A percentile compares a stretch with the other conserved stretches of the same genome.
phyloP scores from a whole-genome alignment of 2,329 filamentous ascomycete genomes.

The Raffaelea ambrosiae region DNA sequence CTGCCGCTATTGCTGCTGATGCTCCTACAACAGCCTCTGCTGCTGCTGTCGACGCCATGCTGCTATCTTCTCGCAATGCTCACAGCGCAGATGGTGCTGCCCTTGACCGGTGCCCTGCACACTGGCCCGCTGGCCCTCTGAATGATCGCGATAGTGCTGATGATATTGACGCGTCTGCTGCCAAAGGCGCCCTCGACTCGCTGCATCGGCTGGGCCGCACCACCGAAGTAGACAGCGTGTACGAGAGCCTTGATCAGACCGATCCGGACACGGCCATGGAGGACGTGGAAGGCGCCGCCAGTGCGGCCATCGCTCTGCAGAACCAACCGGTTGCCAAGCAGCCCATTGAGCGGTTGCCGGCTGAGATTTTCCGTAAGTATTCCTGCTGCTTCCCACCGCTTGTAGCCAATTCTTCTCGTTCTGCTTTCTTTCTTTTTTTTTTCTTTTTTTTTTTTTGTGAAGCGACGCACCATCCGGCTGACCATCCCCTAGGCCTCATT shows the following conservation, averaged over 20 bases:
- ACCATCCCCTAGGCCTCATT: slow-evolving; percentile 48
- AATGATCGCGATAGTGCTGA: too few relatives aligned
- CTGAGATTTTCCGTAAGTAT: slow-evolving; percentile 61
- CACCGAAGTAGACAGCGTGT: too few relatives aligned
- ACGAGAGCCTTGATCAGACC: too few relatives aligned
- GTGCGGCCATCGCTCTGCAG: too few relatives aligned
- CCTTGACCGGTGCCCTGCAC: slow-evolving; percentile 1
- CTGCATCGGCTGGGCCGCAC: too few relatives aligned
- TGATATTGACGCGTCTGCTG: too few relatives aligned
- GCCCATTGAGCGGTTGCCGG: slow-evolving; percentile 57
- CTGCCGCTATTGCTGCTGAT: background rate
- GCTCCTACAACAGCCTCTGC: slow-evolving; percentile 15
- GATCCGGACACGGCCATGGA: slow-evolving; percentile 3
- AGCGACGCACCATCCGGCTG: background rate
- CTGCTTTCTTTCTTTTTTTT: background rate
- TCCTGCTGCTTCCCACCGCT: background rate
- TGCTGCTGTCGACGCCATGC: background rate
- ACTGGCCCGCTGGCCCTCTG: too few relatives aligned
- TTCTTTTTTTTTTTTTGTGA: slow-evolving; percentile 1
- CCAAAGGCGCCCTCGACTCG: too few relatives aligned
- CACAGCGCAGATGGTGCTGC: background rate
- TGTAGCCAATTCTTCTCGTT: background rate
- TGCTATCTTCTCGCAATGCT: background rate
- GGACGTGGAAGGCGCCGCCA: background rate
- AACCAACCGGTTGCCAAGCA: too few relatives aligned